Conservation (phyloP, 2,329 filamentous ascomycete genomes). For the Venturia pyrina region DNA sequence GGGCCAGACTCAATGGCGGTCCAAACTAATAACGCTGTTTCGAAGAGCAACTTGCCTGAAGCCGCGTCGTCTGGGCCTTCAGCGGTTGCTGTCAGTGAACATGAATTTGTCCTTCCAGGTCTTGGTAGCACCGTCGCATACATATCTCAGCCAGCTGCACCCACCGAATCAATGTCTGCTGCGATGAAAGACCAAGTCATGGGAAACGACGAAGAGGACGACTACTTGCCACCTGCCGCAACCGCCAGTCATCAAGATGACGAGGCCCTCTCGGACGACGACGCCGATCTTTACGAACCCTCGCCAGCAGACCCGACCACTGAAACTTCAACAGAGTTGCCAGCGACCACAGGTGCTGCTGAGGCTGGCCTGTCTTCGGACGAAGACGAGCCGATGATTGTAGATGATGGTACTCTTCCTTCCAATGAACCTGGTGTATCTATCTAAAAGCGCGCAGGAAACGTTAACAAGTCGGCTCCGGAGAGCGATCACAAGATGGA, state of each 20-base stretch:
- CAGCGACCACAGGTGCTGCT: neutral
- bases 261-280: neutral
- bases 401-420: constrained; percentile 6
- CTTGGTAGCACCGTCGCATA: constrained; percentile 2
- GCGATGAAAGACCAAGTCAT: neutral
- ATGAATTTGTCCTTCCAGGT: neutral
- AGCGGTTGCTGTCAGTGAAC: neutral
- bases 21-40: neutral
- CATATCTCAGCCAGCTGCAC: neutral
- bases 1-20: neutral
- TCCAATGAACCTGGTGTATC: neutral
- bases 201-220: constrained; percentile 9
- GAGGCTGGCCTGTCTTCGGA: neutral
- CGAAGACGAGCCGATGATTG: neutral
- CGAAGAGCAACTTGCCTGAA: neutral
- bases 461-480: neutral
- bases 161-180: neutral
- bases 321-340: neutral
- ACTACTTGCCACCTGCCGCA: constrained; percentile 25
- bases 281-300: constrained; percentile 3
- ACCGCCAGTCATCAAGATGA: neutral
- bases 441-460: constrained; percentile 1
- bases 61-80: neutral
- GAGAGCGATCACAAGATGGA: neutral
- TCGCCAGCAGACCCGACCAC: neutral